phyloP scores from a whole-genome alignment of 169 alveolate genomes.

The Eimeria maxima region DNA sequence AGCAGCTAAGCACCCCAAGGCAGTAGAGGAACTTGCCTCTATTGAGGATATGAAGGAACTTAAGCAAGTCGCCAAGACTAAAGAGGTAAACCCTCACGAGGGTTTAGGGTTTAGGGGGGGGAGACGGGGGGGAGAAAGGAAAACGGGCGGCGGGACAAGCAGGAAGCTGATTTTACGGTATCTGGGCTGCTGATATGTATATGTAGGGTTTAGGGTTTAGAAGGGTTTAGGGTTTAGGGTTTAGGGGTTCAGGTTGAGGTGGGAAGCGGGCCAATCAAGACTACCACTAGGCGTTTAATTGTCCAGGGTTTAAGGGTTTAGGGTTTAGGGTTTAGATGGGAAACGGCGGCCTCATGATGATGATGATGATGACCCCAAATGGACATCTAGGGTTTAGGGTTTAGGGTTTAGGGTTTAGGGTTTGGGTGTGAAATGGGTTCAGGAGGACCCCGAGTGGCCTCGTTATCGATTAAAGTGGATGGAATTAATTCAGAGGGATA shows the following conservation, averaged over 20 bases:
- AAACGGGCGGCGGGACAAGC: too few relatives aligned
- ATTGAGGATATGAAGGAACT: constrained; percentile 55
- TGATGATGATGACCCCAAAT: not conserved
- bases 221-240: not conserved
- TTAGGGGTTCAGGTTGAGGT: constrained; percentile 14
- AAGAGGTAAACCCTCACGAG: constrained; percentile 70
- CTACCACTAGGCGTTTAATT: too few relatives aligned
- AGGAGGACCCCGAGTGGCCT: constrained; percentile 83
- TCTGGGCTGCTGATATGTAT: too few relatives aligned
- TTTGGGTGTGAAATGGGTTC: constrained; percentile 49
- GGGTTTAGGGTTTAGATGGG: not conserved
- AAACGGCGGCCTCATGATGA: not conserved
- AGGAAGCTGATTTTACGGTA: too few relatives aligned
- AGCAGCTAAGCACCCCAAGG: constrained; percentile 61
- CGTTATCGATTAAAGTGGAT: constrained; percentile 80
- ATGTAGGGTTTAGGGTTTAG: not conserved
- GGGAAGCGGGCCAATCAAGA: too few relatives aligned
- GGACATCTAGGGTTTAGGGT: constrained; percentile 35
- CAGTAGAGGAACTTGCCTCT: constrained; percentile 62
- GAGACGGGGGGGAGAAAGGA: too few relatives aligned
- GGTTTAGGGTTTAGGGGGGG: not conserved
- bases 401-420: constrained; percentile 61
- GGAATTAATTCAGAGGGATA: constrained; percentile 83
- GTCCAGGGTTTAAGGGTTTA: constrained; percentile 15
- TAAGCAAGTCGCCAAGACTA: constrained; percentile 70